phyloP scores from a whole-genome alignment of 225 moss, liverwort and hornwort genomes.

The Pseudoscleropodium purum region DNA sequence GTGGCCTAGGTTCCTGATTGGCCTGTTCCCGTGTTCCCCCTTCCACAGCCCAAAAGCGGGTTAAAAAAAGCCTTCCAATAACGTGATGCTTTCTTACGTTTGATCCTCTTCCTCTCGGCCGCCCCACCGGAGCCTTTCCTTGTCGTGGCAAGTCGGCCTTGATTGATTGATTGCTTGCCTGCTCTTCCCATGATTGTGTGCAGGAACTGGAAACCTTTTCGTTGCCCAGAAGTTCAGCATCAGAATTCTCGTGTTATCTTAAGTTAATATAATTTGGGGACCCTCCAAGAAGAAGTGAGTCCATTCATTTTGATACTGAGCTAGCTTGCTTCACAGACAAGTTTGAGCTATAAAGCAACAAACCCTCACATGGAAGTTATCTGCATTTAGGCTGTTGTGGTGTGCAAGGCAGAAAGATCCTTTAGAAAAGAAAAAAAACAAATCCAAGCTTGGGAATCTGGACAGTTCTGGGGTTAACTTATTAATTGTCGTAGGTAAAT shows the following conservation, averaged over 20 bases:
- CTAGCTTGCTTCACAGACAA: background rate
- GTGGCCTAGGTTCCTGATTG: background rate
- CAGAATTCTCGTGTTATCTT: background rate
- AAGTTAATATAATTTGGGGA: background rate
- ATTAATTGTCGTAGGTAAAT: background rate
- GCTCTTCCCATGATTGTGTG: background rate
- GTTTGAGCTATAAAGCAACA: background rate
- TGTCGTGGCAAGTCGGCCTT: background rate
- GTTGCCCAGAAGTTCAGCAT: background rate
- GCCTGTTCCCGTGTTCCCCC: background rate
- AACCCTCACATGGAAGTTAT: background rate
- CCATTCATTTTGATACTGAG: background rate
- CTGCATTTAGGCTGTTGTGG: background rate
- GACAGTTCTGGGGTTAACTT: background rate
- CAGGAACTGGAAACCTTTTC: background rate
- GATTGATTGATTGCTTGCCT: background rate
- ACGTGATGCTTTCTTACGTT: background rate
- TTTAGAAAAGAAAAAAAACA: background rate
- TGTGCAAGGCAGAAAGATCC: background rate
- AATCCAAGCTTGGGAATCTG: background rate
- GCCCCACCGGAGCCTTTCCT: background rate
- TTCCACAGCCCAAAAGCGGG: background rate
- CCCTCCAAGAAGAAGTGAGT: background rate
- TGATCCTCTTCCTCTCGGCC: background rate
- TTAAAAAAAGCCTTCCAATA: background rate